phyloP scores from a whole-genome alignment of 139 green algal genomes.

The Auxenochlorella protothecoides region DNA sequence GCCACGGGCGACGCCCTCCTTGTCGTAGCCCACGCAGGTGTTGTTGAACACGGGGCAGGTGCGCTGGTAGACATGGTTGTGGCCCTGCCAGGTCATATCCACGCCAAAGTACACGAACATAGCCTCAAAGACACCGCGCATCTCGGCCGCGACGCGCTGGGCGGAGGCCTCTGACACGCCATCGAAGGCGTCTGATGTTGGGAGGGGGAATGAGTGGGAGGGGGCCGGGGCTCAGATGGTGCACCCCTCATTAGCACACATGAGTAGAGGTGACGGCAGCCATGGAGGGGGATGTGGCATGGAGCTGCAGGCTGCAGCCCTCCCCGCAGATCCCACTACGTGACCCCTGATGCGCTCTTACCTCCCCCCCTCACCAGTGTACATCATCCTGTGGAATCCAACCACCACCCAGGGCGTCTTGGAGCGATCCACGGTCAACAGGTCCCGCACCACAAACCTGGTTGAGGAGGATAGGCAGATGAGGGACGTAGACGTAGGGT shows the following conservation, averaged over 20 bases:
- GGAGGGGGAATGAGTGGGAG: too few species aligned
- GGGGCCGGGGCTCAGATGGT: too few species aligned
- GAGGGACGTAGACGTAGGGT: too few species aligned
- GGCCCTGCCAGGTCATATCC: conserved; percentile 8
- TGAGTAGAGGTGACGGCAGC: too few species aligned
- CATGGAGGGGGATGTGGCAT: too few species aligned
- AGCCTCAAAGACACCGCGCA: conserved; percentile 17
- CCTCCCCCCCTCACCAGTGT: background rate
- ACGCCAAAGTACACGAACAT: conserved; percentile 28
- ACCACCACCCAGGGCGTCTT: conserved; percentile 22
- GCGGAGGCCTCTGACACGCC: conserved; percentile 17
- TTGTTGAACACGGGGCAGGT: conserved; percentile 21
- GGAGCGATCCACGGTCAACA: conserved; percentile 11
- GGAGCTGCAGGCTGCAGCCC: too few species aligned
- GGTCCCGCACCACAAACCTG: conserved; percentile 3
- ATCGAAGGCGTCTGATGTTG: background rate
- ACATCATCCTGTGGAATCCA: conserved; percentile 16
- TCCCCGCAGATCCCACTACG: too few species aligned
- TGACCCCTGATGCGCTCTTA: too few species aligned
- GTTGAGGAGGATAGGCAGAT: too few species aligned
- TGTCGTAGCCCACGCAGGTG: conserved; percentile 12
- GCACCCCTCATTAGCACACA: too few species aligned
- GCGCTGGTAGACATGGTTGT: conserved; percentile 34
- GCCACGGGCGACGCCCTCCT: conserved; percentile 13
- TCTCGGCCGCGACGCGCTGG: conserved; percentile 20